phyloP scores from a whole-genome alignment of 192 early-diverging fungal genomes.

The Coemansia sp. region DNA sequence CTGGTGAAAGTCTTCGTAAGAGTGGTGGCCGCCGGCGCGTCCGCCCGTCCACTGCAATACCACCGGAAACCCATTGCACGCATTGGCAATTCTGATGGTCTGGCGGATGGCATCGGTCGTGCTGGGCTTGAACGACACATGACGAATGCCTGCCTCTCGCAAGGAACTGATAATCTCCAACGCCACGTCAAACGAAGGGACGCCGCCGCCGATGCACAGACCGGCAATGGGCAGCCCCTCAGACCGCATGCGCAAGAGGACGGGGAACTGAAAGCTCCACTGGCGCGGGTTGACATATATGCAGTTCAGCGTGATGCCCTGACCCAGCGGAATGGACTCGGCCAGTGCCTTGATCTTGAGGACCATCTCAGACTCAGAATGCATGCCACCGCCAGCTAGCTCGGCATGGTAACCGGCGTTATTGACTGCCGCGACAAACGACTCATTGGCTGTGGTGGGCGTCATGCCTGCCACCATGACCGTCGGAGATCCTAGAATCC shows the following conservation, averaged over 20 bases:
- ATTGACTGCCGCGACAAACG: constrained; percentile 78
- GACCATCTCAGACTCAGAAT: constrained; percentile 64
- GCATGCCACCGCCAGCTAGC: constrained; percentile 88
- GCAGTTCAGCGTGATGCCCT: constrained; percentile 87
- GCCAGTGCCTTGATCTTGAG: constrained; percentile 70
- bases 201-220: constrained; percentile 86
- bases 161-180: constrained; percentile 71
- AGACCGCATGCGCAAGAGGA: constrained; percentile 67
- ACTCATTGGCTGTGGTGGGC: constrained; percentile 71
- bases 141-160: constrained; percentile 68
- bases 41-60: constrained; percentile 97
- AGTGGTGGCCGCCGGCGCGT: constrained; percentile 93
- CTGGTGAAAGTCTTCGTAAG: constrained; percentile 91
- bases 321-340: constrained; percentile 62
- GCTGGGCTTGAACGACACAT: constrained; percentile 82
- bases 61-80: constrained; percentile 75
- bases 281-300: constrained; percentile 84
- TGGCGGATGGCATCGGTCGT: constrained; percentile 67
- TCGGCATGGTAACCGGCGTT: constrained; percentile 90
- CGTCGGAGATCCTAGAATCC: constrained; percentile 80
- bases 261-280: constrained; percentile 79
- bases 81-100: constrained; percentile 78
- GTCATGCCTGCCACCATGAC: constrained; percentile 97
- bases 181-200: constrained; percentile 81
- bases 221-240: constrained; percentile 89